A percentile compares a stretch with the other conserved stretches of the same genome.
These are phyloP conservation scores for Yarrowia osloensis DNA, from an alignment of 805 yeast species.

Conservation along the genomic window DNA sequence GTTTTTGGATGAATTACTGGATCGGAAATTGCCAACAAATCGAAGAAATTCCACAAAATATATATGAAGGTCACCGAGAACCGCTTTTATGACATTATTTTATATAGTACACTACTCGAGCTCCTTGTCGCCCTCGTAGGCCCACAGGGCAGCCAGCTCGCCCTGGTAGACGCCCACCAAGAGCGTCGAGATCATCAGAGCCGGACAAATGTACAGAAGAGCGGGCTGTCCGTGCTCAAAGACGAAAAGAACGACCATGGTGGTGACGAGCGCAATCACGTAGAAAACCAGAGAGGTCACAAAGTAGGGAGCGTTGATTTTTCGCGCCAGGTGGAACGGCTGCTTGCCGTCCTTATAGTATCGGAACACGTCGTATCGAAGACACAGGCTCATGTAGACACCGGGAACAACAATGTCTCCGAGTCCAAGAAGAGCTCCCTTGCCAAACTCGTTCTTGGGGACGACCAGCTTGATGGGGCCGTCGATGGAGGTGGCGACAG, in stretches of 20 bases:
- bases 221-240: conserved; percentile 65
- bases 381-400: conserved; percentile 52
- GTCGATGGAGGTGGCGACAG: conserved; percentile 58
- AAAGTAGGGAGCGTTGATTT: conserved; percentile 52
- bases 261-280: conserved; percentile 48
- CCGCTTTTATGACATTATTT: not conserved
- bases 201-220: conserved; percentile 62
- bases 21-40: no score
- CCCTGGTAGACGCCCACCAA: conserved; percentile 45
- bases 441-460: conserved; percentile 41
- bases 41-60: not conserved
- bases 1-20: no score
- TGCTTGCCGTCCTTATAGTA: conserved; percentile 42
- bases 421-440: conserved; percentile 54
- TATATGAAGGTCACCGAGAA: no score
- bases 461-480: conserved; percentile 56
- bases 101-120: not conserved
- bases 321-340: conserved; percentile 38
- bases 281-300: conserved; percentile 51
- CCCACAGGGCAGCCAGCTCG: conserved; percentile 49
- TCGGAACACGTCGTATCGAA: conserved; percentile 55
- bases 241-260: conserved; percentile 47
- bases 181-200: conserved; percentile 44
- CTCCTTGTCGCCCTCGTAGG: conserved; percentile 38
- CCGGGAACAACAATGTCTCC: conserved; percentile 72